Evolutionary conservation across 805 yeast genomes (phyloP).

Genomic region (Candida cerambycidarum): DNA sequence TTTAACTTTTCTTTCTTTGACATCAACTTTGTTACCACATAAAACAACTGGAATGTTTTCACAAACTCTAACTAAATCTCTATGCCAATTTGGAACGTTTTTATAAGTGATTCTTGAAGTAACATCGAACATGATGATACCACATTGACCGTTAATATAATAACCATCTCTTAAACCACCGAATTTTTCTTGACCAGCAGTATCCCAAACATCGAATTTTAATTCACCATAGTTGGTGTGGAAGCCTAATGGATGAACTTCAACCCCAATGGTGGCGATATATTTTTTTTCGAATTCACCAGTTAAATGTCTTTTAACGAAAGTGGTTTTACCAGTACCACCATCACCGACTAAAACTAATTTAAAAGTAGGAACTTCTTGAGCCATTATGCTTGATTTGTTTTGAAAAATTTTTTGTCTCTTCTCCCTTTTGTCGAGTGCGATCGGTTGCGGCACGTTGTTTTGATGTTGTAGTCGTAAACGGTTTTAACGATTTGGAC

Average conservation of each 20-base stretch:
- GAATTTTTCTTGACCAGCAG: constrained; percentile 99
- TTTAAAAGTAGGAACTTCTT: constrained; percentile 94
- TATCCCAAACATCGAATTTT: constrained; percentile 99
- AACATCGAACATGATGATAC: constrained; percentile 99
- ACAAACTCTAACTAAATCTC: constrained; percentile 99
- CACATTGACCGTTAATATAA: constrained; percentile 99
- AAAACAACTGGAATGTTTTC: constrained; percentile 99
- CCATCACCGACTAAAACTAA: constrained; percentile 99
- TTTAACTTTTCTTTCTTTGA: constrained; percentile 99
- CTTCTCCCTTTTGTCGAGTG: constrained; percentile 7
- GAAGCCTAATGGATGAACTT: constrained; percentile 97
- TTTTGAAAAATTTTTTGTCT: constrained; percentile 10
- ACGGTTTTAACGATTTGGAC: too few species aligned
- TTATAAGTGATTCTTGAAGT: constrained; percentile 99
- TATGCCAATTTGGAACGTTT: constrained; percentile 99
- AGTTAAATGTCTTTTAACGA: constrained; percentile 98
- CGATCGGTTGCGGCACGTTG: constrained; percentile 4
- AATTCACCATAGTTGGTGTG: constrained; percentile 98
- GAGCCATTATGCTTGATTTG: constrained; percentile 49
- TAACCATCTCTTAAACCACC: constrained; percentile 99
- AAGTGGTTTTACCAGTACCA: constrained; percentile 99
- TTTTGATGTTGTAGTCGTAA: background rate
- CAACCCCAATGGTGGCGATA: constrained; percentile 99
- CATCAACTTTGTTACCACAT: constrained; percentile 99
- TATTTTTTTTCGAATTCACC: constrained; percentile 99